These are phyloP conservation scores for Ampelomyces quisqualis DNA, from an alignment of 2,329 filamentous ascomycete species.

Conservation along the genomic window DNA sequence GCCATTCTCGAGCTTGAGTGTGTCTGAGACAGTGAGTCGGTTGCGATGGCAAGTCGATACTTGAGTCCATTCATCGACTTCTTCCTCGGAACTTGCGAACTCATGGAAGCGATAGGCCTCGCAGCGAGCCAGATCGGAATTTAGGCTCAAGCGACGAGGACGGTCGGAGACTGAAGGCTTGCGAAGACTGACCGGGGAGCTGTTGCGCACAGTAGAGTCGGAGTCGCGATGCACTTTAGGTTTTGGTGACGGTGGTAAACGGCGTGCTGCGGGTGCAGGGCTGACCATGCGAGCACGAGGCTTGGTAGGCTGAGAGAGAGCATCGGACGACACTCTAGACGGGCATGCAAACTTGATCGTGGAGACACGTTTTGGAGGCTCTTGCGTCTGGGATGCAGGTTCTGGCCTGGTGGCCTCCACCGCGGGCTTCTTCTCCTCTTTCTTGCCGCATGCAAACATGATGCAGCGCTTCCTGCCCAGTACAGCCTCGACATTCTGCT, in stretches of 20 bases:
- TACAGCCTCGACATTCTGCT: conserved; percentile 62
- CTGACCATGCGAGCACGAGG: conserved; percentile 48
- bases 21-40: conserved; percentile 86
- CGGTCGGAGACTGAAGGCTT: conserved; percentile 40
- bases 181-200: conserved; percentile 48
- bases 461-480: conserved; percentile 83
- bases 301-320: conserved; percentile 37
- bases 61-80: conserved; percentile 90
- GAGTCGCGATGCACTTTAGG: conserved; percentile 49
- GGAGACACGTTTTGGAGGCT: conserved; percentile 57
- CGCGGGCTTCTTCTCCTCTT: conserved; percentile 49
- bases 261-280: conserved; percentile 43
- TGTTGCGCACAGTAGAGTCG: conserved; percentile 53
- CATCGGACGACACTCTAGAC: conserved; percentile 50
- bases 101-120: conserved; percentile 74
- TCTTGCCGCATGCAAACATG: conserved; percentile 76
- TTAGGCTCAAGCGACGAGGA: conserved; percentile 38
- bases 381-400: conserved; percentile 21
- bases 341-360: conserved; percentile 74
- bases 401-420: conserved; percentile 21
- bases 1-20: conserved; percentile 82
- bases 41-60: conserved; percentile 63
- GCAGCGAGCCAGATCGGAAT: conserved; percentile 53
- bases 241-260: conserved; percentile 34
- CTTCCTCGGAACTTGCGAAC: conserved; percentile 81